A percentile compares a stretch with the other conserved stretches of the same genome.
phyloP scores from a whole-genome alignment of 192 early-diverging fungal genomes.

The Rhizophagus clarus region DNA sequence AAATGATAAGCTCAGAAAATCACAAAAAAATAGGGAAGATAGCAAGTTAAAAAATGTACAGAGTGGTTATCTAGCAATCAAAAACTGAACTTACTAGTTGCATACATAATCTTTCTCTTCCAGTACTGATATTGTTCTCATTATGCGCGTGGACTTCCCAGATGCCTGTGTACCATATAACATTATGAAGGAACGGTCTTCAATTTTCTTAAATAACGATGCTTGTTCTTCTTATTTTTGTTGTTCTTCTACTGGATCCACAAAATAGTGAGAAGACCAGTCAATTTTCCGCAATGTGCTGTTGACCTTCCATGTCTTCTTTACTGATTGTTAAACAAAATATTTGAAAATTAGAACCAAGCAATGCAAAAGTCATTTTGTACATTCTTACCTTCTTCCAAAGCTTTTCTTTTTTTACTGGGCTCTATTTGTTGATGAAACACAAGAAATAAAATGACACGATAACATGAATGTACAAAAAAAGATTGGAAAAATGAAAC shows the following conservation, averaged over 20 bases:
- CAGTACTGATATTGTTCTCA: background rate
- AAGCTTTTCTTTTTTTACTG: conserved; percentile 4
- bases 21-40: too few relatives aligned
- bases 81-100: too few relatives aligned
- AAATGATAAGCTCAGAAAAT: too few relatives aligned
- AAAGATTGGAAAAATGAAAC: too few relatives aligned
- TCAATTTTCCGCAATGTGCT: background rate
- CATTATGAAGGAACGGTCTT: conserved; percentile 1
- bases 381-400: conserved; percentile 2
- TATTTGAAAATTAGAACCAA: too few relatives aligned
- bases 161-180: conserved; percentile 12
- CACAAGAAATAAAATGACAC: background rate
- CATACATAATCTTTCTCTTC: too few relatives aligned
- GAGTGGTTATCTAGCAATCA: too few relatives aligned
- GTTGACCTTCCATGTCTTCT: conserved; percentile 6
- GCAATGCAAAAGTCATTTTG: too few relatives aligned
- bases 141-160: conserved; percentile 2
- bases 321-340: background rate
- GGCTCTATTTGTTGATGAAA: background rate
- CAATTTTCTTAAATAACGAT: background rate
- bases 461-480: too few relatives aligned
- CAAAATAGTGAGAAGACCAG: background rate
- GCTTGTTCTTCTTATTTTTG: background rate
- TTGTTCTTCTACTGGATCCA: background rate
- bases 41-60: too few relatives aligned